phyloP scores from a whole-genome alignment of 2,329 filamentous ascomycete species.

The Ampelomyces quisqualis region DNA sequence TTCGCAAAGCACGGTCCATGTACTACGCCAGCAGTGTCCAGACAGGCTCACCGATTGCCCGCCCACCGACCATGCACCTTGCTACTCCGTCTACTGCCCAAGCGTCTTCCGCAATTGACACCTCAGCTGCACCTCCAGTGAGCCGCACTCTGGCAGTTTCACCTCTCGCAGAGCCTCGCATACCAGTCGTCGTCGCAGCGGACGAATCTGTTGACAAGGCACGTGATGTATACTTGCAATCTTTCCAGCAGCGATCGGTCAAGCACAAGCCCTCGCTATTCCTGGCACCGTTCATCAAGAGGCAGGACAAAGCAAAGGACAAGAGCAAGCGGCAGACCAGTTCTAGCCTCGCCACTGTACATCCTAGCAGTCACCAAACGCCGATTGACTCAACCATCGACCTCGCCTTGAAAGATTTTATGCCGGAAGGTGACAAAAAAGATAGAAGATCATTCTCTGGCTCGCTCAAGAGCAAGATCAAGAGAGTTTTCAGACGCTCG shows the following conservation, averaged over 20 bases:
- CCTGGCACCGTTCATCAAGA: constrained; percentile 48
- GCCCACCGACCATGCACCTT: constrained; percentile 37
- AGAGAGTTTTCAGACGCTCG: constrained; percentile 55
- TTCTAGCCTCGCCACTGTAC: constrained; percentile 20
- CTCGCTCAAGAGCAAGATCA: constrained; percentile 62
- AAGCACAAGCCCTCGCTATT: constrained; percentile 49
- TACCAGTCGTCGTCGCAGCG: constrained; percentile 27
- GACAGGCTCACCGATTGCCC: constrained; percentile 40
- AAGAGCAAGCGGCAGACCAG: constrained; percentile 15
- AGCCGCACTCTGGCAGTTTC: constrained; percentile 16
- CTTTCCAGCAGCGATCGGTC: constrained; percentile 45
- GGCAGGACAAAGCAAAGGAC: constrained; percentile 35
- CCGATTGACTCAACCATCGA: constrained; percentile 11
- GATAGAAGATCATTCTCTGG: constrained; percentile 64
- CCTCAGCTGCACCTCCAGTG: constrained; percentile 2
- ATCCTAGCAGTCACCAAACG: constrained; percentile 10
- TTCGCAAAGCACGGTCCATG: constrained; percentile 43
- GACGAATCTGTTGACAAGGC: constrained; percentile 36
- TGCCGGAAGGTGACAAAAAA: constrained; percentile 47
- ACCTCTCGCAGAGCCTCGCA: constrained; percentile 23
- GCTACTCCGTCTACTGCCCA: constrained; percentile 22
- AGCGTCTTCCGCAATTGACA: constrained; percentile 5
- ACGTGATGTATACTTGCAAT: constrained; percentile 46
- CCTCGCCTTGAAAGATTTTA: constrained; percentile 20
- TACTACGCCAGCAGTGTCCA: constrained; percentile 44